Percentiles rank a stretch among this genome's conserved stretches.
phyloP scores from a whole-genome alignment of 768 basidiomycete genomes.

The Pulveroboletus sp. region DNA sequence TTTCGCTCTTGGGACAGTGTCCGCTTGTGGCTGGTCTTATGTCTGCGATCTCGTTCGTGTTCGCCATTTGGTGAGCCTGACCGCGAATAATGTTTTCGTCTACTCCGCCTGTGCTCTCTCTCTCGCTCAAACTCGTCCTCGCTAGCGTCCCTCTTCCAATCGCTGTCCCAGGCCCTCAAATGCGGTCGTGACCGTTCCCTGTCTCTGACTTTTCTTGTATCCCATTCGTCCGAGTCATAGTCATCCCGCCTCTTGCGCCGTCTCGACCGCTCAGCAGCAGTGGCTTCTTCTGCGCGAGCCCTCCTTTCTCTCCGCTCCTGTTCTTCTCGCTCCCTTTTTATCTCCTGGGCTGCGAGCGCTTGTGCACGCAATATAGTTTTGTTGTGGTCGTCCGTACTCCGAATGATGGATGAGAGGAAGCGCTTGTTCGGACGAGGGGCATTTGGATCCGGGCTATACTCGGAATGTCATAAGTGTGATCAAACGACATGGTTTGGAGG shows the following conservation, averaged over 20 bases:
- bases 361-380: slow-evolving; percentile 75
- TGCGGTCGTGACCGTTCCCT: slow-evolving; percentile 45
- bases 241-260: slow-evolving; percentile 33
- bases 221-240: slow-evolving; percentile 28
- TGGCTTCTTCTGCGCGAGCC: slow-evolving; percentile 74
- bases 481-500: slow-evolving; percentile 5
- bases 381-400: slow-evolving; percentile 95
- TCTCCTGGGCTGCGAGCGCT: slow-evolving; percentile 67
- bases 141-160: slow-evolving; percentile 42
- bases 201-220: slow-evolving; percentile 36
- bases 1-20: slow-evolving; percentile 14
- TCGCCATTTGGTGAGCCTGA: slow-evolving; percentile 27
- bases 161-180: slow-evolving; percentile 40
- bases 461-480: neutral
- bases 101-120: slow-evolving; percentile 17
- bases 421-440: slow-evolving; percentile 82
- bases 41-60: slow-evolving; percentile 19
- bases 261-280: slow-evolving; percentile 58
- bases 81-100: slow-evolving; percentile 27
- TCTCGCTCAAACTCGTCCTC: slow-evolving; percentile 31
- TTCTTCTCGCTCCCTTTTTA: slow-evolving; percentile 67
- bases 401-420: slow-evolving; percentile 81
- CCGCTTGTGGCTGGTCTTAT: slow-evolving; percentile 21
- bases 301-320: slow-evolving; percentile 59
- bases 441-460: slow-evolving; percentile 59